These are phyloP conservation scores for Irpex sp. DNA, from an alignment of 1,284 basidiomycete species.

Conservation along the genomic window DNA sequence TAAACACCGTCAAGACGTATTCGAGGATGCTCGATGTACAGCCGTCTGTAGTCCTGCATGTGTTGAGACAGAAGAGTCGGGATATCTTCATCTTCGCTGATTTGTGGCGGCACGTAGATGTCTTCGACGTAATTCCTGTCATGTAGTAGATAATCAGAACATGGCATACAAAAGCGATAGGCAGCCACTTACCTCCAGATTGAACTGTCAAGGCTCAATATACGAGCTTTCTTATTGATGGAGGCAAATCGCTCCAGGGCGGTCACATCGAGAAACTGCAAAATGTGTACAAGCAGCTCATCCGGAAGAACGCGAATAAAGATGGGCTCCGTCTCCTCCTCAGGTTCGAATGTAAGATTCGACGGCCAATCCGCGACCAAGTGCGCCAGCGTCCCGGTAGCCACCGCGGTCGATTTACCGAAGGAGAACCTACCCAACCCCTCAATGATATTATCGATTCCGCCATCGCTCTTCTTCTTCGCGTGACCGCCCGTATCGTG, in stretches of 20 bases:
- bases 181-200: conserved; percentile 67
- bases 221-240: conserved; percentile 69
- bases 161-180: not conserved
- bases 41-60: conserved; percentile 63
- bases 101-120: conserved; percentile 74
- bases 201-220: conserved; percentile 61
- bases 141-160: not conserved
- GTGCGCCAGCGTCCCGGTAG: conserved; percentile 41
- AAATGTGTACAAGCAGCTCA: conserved; percentile 68
- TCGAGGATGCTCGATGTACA: conserved; percentile 81
- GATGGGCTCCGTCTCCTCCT: conserved; percentile 58
- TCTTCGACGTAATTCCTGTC: conserved; percentile 35
- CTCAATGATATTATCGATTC: not conserved
- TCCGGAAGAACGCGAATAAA: conserved; percentile 65
- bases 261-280: conserved; percentile 60
- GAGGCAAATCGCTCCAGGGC: conserved; percentile 75
- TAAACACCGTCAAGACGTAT: conserved; percentile 85
- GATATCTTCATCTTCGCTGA: conserved; percentile 45
- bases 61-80: conserved; percentile 48
- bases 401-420: conserved; percentile 14
- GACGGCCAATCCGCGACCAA: conserved; percentile 47
- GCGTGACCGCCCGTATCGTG: not conserved
- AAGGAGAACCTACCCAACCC: conserved; percentile 4
- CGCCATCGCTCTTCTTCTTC: not conserved
- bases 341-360: conserved; percentile 57